These are phyloP conservation scores for Candida oleophila DNA, from an alignment of 805 yeast genomes.

Conservation along the genomic window DNA sequence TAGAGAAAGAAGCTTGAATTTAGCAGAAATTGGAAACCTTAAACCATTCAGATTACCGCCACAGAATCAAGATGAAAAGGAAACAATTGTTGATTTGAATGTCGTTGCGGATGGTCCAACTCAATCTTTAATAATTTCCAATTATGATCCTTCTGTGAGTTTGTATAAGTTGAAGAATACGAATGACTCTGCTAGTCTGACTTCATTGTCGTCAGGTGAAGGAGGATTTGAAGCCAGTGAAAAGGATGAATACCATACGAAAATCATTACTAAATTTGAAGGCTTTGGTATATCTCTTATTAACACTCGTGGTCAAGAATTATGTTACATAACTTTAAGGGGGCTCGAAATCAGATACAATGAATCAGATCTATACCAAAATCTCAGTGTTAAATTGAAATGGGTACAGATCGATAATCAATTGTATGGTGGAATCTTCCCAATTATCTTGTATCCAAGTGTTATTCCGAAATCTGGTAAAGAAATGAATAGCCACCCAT, in stretches of 20 bases:
- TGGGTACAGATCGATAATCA: conserved; percentile 97
- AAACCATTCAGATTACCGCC: conserved; percentile 79
- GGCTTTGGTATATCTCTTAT: conserved; percentile 89
- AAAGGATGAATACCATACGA: conserved; percentile 51
- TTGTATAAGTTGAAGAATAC: conserved; percentile 56
- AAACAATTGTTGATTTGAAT: conserved; percentile 72
- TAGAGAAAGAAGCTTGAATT: conserved; percentile 72
- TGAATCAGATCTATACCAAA: conserved; percentile 82
- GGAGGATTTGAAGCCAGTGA: conserved; percentile 57
- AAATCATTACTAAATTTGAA: conserved; percentile 63
- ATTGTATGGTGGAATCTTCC: conserved; percentile 81
- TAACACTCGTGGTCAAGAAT: conserved; percentile 67
- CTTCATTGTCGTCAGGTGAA: conserved; percentile 13
- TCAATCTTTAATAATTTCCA: conserved; percentile 80
- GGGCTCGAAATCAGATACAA: conserved; percentile 81
- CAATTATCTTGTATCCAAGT: conserved; percentile 86
- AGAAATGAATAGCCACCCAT: conserved; percentile 87
- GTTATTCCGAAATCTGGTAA: conserved; percentile 80
- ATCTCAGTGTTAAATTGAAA: conserved; percentile 73
- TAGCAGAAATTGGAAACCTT: conserved; percentile 90
- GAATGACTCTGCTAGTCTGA: conserved; percentile 16
- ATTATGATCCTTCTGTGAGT: conserved; percentile 76
- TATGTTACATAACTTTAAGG: conserved; percentile 77
- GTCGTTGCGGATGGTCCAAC: conserved; percentile 97
- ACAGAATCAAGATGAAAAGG: conserved; percentile 33